Conservation (phyloP, 176 grass and related monocot species). For the Oryza nivara region DNA sequence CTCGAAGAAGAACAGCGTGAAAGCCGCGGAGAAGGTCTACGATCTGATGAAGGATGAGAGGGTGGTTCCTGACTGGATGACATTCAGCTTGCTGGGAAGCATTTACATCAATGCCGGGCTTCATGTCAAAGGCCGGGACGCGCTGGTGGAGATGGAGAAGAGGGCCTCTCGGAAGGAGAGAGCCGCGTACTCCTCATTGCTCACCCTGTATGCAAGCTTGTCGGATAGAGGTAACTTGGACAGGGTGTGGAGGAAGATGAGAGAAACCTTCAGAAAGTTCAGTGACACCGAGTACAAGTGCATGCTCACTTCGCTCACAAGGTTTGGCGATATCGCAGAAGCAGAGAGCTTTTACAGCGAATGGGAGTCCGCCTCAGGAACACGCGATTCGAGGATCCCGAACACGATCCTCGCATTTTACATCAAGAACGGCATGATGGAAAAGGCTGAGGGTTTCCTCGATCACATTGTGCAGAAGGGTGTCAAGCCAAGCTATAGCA, state of each 20-base stretch:
- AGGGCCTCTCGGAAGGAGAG: conserved; percentile 60
- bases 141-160: conserved; percentile 75
- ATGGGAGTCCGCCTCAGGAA: conserved; percentile 62
- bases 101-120: conserved; percentile 65
- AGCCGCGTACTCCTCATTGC: conserved; percentile 60
- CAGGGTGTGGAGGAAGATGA: conserved; percentile 72
- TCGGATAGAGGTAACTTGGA: conserved; percentile 70
- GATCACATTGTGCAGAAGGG: conserved; percentile 39
- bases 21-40: conserved; percentile 55
- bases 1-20: conserved; percentile 60
- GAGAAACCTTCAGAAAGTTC: conserved; percentile 61
- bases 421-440: conserved; percentile 62
- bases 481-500: conserved; percentile 75
- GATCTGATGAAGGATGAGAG: conserved; percentile 59
- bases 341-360: conserved; percentile 55
- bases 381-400: conserved; percentile 61
- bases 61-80: conserved; percentile 72
- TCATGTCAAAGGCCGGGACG: conserved; percentile 58
- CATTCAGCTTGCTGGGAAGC: conserved; percentile 71
- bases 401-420: conserved; percentile 79
- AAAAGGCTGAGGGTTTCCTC: conserved; percentile 60
- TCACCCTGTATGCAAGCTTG: conserved; percentile 68
- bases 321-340: conserved; percentile 59
- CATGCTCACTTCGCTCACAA: conserved; percentile 77
- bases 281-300: conserved; percentile 74